Conservation (phyloP, 164 flowering plant species). For the Chimonanthus salicifolius region DNA sequence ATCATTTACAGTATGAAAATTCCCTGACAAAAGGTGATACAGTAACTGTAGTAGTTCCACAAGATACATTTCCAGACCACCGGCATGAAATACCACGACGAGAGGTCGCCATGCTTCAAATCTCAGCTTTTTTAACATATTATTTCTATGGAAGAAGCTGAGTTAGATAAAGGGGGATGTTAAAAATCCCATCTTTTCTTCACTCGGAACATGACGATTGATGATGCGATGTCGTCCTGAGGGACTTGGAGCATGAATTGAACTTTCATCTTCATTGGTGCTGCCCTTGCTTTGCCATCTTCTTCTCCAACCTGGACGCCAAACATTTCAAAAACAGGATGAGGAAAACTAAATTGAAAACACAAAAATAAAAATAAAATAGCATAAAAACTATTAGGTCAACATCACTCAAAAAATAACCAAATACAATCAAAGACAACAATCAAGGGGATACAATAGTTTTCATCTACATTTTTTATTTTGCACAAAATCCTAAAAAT, state of each 20-base stretch:
- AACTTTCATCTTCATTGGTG: conserved; percentile 90
- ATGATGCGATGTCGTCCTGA: conserved; percentile 64
- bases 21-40: background rate
- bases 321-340: background rate
- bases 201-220: conserved; percentile 70
- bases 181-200: conserved; percentile 94
- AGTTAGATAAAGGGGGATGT: background rate
- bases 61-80: background rate
- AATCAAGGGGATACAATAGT: too few species aligned
- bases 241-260: conserved; percentile 98
- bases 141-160: background rate
- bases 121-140: background rate
- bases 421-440: too few species aligned
- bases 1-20: background rate
- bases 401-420: too few species aligned
- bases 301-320: conserved; percentile 79
- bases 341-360: too few species aligned
- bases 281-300: conserved; percentile 61
- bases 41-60: background rate
- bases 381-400: too few species aligned
- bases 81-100: background rate
- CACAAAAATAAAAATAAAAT: too few species aligned
- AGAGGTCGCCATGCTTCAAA: background rate
- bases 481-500: too few species aligned
- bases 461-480: too few species aligned